A percentile compares a stretch with the other conserved stretches of the same genome.
These are phyloP conservation scores for Acacia acuminata DNA, from an alignment of 306 rosid genomes.

Conservation along the genomic window DNA sequence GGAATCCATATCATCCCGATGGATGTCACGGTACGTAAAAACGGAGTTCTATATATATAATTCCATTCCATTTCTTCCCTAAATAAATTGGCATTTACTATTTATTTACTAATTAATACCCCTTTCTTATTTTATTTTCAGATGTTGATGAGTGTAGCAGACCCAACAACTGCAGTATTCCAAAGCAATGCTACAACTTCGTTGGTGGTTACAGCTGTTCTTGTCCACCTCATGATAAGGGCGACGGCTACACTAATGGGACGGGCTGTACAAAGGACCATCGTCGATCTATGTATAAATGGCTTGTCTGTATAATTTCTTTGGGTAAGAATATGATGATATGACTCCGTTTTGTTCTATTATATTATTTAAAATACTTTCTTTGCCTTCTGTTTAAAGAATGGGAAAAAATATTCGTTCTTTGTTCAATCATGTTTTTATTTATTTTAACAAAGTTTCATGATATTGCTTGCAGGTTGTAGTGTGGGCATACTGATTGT, in stretches of 20 bases:
- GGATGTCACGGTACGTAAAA: constrained; percentile 35
- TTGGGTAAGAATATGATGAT: background rate
- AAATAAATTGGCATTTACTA: background rate
- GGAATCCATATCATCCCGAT: constrained; percentile 36
- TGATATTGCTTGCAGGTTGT: background rate
- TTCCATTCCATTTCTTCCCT: background rate
- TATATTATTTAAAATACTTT: background rate
- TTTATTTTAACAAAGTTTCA: background rate
- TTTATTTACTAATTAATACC: no score
- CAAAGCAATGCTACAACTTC: background rate
- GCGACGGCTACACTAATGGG: background rate
- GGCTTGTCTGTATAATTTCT: background rate
- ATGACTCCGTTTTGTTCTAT: background rate
- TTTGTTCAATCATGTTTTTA: background rate
- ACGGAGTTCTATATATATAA: background rate
- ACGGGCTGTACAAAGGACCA: background rate
- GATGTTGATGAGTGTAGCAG: constrained; percentile 15
- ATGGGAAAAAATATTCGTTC: background rate
- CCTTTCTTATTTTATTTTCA: background rate
- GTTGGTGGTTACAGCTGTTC: background rate
- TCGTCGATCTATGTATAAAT: background rate
- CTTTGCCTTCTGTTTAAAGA: background rate
- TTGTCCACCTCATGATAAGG: background rate
- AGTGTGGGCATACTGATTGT: background rate
- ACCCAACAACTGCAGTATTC: background rate